phyloP scores from a whole-genome alignment of 345 rosid species.

The Salix viminalis region DNA sequence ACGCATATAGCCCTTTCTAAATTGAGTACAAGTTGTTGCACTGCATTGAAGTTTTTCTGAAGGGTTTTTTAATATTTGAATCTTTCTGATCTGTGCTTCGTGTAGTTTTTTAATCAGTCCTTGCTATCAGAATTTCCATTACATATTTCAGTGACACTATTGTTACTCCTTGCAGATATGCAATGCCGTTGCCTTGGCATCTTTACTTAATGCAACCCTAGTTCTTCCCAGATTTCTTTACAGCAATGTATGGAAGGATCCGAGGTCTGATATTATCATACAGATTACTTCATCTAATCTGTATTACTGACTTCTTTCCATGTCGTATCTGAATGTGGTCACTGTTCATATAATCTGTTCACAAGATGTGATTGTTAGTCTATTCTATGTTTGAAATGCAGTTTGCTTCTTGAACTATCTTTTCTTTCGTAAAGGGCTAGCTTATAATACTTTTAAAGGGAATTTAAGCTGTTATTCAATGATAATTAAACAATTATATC shows the following conservation, averaged over 20 bases:
- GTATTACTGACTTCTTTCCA: not conserved
- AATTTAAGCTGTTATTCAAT: not conserved
- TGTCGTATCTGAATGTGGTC: not conserved
- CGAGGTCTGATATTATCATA: conserved; percentile 44
- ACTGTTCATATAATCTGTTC: not conserved
- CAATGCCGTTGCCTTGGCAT: conserved; percentile 76
- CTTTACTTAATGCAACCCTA: conserved; percentile 70
- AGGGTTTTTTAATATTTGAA: not conserved
- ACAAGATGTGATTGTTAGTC: not conserved
- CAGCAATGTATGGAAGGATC: conserved; percentile 99
- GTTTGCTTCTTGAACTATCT: not conserved
- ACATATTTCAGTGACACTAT: not conserved
- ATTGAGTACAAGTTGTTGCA: not conserved
- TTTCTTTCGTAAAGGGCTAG: not conserved
- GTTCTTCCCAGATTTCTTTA: conserved; percentile 79
- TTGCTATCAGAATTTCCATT: not conserved
- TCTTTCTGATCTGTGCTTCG: not conserved
- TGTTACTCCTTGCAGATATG: conserved; percentile 52
- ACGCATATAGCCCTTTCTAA: not conserved
- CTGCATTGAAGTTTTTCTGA: not conserved
- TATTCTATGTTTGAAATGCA: not conserved
- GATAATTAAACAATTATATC: not conserved
- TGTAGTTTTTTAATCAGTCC: not conserved
- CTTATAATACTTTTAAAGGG: not conserved
- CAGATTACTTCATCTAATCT: not conserved